Base-by-base conservation (phyloP, 352 stramenopile species). In the Phytopythium helicoides region DNA sequence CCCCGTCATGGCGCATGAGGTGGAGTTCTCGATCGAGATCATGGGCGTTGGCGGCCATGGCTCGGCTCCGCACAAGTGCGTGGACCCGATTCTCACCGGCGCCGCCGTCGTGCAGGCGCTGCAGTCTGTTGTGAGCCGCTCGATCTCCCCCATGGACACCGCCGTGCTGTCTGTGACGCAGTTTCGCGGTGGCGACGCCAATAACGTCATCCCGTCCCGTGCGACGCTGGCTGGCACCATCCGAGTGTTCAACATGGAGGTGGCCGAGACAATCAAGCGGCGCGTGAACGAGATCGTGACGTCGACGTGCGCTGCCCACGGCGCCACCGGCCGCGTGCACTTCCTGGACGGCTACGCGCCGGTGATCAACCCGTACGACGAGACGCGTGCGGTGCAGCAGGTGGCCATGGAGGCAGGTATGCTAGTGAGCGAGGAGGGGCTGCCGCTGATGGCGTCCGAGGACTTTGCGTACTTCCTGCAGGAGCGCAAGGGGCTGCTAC, bases 181-280 rank as follows among this genome's bases (percentile, higher is more conserved):
- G 53, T 89, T 99, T 52, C 71, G 85, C 25, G 89, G 76, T n/a
- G 95, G 94, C 31, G 83, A 97, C 42, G 92, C 92, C 6, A 97
- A 96, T 67, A 99, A 99, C 66, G 89, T 98, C 54, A 98, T 99
- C 61, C 92, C 95, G 14, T 73, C 72, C 1, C 82, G 65, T 9
- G 92, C 83, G 6, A 75, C 76, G 6, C 63, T 99, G 12, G 75
- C 71, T 14, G 95, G 95, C 28, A 99, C 95, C 10, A 97, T 98
- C 60, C 90, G 95, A 6, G 86, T 94, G 50, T 94, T 98, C 39
- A 91, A 94, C 55, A 75, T 88, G 7, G 76, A 95, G 48, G 79
- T 89, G 33, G 75, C 94, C 11, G 63, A 88, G 47, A 78, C 67
- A 18, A 81, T 99, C 47, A 85, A 92, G 51, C 64, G 82, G 19